phyloP scores from a whole-genome alignment of 2,329 filamentous ascomycete genomes.

The Monilinia laxa region DNA sequence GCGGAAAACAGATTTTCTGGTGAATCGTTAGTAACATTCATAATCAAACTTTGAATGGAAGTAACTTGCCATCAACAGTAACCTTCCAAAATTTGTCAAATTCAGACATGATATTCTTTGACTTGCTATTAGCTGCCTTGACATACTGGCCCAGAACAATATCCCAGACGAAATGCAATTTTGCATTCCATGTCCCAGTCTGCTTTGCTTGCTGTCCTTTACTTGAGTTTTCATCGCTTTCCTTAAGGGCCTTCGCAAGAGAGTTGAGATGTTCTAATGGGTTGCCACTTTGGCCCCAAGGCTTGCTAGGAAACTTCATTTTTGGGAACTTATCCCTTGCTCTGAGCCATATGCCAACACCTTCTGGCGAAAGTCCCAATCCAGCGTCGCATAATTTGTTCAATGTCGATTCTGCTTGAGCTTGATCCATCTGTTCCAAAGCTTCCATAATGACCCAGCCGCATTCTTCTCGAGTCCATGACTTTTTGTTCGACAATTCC shows the following conservation, averaged over 20 bases:
- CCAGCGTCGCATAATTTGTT: slow-evolving; percentile 61
- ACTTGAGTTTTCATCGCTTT: slow-evolving; percentile 55
- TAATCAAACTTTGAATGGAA: background rate
- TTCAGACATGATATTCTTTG: slow-evolving; percentile 39
- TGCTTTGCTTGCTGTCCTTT: slow-evolving; percentile 43
- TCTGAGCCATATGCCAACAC: slow-evolving; percentile 83
- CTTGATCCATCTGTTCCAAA: slow-evolving; percentile 58
- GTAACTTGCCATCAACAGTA: slow-evolving; percentile 75
- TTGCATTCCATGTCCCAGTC: slow-evolving; percentile 74
- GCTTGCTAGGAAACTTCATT: slow-evolving; percentile 63
- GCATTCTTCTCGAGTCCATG: slow-evolving; percentile 87
- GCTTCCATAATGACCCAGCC: slow-evolving; percentile 78
- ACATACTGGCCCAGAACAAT: slow-evolving; percentile 63
- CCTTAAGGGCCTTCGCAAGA: slow-evolving; percentile 76
- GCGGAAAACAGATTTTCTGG: slow-evolving; percentile 80
- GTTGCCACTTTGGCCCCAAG: slow-evolving; percentile 68
- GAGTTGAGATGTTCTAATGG: slow-evolving; percentile 70
- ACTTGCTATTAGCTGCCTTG: slow-evolving; percentile 38
- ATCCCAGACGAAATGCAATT: slow-evolving; percentile 86
- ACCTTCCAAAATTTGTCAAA: slow-evolving; percentile 84
- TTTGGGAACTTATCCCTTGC: slow-evolving; percentile 63
- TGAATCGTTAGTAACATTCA: slow-evolving; percentile 25
- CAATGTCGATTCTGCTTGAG: slow-evolving; percentile 60
- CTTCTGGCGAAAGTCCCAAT: slow-evolving; percentile 79
- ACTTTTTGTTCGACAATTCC: slow-evolving; percentile 74